Evolutionary conservation across 805 yeast species (phyloP).

Genomic region (Cyberlindnera saturnus): DNA sequence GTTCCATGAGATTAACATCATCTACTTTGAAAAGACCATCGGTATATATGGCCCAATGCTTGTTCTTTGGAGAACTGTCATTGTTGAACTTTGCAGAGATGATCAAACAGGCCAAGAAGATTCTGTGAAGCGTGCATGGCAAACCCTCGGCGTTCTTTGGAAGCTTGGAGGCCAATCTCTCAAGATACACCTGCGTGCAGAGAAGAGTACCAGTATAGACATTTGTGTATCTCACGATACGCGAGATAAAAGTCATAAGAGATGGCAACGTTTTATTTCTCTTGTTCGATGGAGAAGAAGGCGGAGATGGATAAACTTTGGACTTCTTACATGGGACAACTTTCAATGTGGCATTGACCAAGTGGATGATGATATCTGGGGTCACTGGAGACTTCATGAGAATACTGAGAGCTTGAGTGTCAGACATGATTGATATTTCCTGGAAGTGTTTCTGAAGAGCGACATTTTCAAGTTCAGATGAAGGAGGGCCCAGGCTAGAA

Average conservation of each 20-base stretch:
- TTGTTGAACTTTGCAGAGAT: slow-evolving; percentile 70
- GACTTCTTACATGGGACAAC: slow-evolving; percentile 54
- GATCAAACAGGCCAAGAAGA: slow-evolving; percentile 67
- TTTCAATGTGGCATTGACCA: slow-evolving; percentile 60
- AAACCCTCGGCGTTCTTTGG: slow-evolving; percentile 72
- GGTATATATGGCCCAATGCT: slow-evolving; percentile 75
- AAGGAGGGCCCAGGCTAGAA: too few species aligned
- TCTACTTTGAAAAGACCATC: slow-evolving; percentile 63
- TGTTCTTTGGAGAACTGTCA: slow-evolving; percentile 72
- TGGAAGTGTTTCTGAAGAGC: neutral
- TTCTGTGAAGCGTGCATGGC: slow-evolving; percentile 76
- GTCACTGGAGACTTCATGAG: slow-evolving; percentile 63
- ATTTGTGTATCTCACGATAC: slow-evolving; percentile 65
- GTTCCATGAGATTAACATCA: slow-evolving; percentile 76
- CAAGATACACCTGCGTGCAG: slow-evolving; percentile 65
- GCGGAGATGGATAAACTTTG: slow-evolving; percentile 30
- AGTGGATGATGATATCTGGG: slow-evolving; percentile 66
- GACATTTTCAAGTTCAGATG: neutral
- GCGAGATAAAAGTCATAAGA: slow-evolving; percentile 66
- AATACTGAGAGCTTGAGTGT: slow-evolving; percentile 51
- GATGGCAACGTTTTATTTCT: slow-evolving; percentile 40
- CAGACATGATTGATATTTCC: slow-evolving; percentile 29
- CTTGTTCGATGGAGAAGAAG: slow-evolving; percentile 26
- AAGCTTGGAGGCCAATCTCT: slow-evolving; percentile 50
- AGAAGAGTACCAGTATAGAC: slow-evolving; percentile 77